These are phyloP conservation scores for Pinguiococcus pyrenoidosus DNA, from an alignment of 108 stramenopile species.

Conservation along the genomic window DNA sequence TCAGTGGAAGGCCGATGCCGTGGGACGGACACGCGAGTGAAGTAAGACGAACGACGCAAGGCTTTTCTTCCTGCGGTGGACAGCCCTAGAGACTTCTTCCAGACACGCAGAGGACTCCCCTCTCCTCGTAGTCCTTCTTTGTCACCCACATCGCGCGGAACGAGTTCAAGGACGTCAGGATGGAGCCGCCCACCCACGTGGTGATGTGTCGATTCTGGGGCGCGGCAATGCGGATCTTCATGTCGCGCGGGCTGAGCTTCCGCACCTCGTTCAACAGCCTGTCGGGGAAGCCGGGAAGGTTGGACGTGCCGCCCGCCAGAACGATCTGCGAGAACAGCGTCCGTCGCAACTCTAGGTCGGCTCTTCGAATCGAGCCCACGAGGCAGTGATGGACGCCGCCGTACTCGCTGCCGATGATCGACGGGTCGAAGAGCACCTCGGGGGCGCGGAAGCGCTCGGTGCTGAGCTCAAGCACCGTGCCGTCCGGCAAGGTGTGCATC, in stretches of 20 bases:
- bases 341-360: constrained; percentile 75
- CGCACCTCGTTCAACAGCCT: constrained; percentile 74
- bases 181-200: constrained; percentile 83
- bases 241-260: constrained; percentile 13
- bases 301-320: constrained; percentile 80
- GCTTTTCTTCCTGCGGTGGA: too few relatives aligned
- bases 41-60: too few relatives aligned
- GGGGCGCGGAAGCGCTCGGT: constrained; percentile 73
- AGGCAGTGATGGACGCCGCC: constrained; percentile 67
- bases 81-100: too few relatives aligned
- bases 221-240: constrained; percentile 36
- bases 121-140: constrained; percentile 78
- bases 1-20: too few relatives aligned
- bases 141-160: constrained; percentile 95
- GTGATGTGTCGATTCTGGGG: constrained; percentile 34
- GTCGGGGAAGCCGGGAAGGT: constrained; percentile 81
- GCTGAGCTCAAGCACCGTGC: constrained; percentile 57
- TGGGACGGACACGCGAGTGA: too few relatives aligned
- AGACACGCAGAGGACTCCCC: constrained; percentile 51
- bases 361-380: constrained; percentile 64
- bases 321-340: constrained; percentile 88
- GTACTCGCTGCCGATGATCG: constrained; percentile 75
- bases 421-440: constrained; percentile 81
- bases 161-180: constrained; percentile 79
- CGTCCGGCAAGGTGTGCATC: constrained; percentile 72